Evolutionary conservation across 2,329 filamentous ascomycete genomes (phyloP), one percentile per base, ranked within the genome.

Genomic region (Emmonsia crescens): DNA sequence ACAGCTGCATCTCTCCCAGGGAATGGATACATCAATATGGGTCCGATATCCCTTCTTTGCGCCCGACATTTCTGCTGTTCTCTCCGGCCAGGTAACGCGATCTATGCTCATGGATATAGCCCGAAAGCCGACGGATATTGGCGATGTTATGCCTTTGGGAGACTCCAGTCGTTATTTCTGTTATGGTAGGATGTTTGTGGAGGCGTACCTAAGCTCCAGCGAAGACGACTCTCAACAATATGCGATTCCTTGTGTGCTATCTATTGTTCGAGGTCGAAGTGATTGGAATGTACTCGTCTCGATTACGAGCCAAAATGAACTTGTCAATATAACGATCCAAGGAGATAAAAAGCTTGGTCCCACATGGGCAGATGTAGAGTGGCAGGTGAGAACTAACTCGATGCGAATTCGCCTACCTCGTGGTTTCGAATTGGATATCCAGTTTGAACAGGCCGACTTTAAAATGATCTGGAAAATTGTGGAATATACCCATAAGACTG

Each of bases 11-110:
- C 79, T 92, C n/a, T 87, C 88, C 1, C 88, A 91, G 68, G 85
- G 86, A 0, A 85, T 93, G 64, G 88, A 96, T 70, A 89, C 89
- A 60, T 85, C 83, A 0, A 88, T 96, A 46, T 96, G 90, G 91
- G 72, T 92, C 19, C 82, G 86, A 61, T 94, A 95, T 68, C 89
- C 90, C 0, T 76, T 80, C 10, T 82, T 93, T 65, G 86, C 86
- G 29, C 82, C 89, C 21, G 88, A 93, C 68, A 84, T 90, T 62
- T 78, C 85, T 19, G 83, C 86, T 12, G 81, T 92, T 2, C 78
- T 95, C 2, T 85, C 87, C 36, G 87, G 87, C 16, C 80, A 78
- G 70, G 69, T 71, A 16, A 71, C 73, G 62, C 71, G 73, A 64
- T 74, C 75, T 1, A 71, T 77, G 67, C 69, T 82, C 74, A 64